Conservation (phyloP, 345 rosid species). For the Eucalyptus shirleyi region DNA sequence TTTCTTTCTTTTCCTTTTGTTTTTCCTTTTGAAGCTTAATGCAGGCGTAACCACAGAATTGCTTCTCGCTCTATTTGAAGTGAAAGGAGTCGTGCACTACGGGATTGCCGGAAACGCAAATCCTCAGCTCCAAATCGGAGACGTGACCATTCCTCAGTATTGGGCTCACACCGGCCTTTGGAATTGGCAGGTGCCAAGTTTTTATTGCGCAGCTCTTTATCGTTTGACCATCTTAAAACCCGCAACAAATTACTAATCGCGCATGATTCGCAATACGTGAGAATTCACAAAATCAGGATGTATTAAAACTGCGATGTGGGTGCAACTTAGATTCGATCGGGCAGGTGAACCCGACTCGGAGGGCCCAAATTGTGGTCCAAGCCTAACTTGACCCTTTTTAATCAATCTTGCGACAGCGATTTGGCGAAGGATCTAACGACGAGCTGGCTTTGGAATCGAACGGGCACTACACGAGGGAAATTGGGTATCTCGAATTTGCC, state of each 20-base stretch:
- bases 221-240: neutral
- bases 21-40: slow-evolving; percentile 25
- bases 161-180: slow-evolving; percentile 82
- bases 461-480: slow-evolving; percentile 52
- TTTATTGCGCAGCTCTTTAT: neutral
- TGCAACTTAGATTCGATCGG: neutral
- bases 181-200: slow-evolving; percentile 48
- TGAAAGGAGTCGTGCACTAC: slow-evolving; percentile 53
- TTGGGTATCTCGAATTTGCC: slow-evolving; percentile 39
- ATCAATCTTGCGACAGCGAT: slow-evolving; percentile 8
- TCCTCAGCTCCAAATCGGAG: slow-evolving; percentile 39
- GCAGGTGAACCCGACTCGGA: neutral
- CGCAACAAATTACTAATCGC: neutral
- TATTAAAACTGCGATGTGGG: neutral
- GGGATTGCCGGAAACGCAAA: slow-evolving; percentile 72
- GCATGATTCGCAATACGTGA: neutral
- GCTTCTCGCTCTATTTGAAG: slow-evolving; percentile 28
- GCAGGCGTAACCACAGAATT: slow-evolving; percentile 53
- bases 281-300: neutral
- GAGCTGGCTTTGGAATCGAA: slow-evolving; percentile 44
- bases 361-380: neutral
- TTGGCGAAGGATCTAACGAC: slow-evolving; percentile 41
- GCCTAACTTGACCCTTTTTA: neutral
- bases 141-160: slow-evolving; percentile 35
- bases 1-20: neutral